These are phyloP conservation scores for Endoconidiophora polonica DNA, from an alignment of 2,329 filamentous ascomycete genomes.

Conservation along the genomic window DNA sequence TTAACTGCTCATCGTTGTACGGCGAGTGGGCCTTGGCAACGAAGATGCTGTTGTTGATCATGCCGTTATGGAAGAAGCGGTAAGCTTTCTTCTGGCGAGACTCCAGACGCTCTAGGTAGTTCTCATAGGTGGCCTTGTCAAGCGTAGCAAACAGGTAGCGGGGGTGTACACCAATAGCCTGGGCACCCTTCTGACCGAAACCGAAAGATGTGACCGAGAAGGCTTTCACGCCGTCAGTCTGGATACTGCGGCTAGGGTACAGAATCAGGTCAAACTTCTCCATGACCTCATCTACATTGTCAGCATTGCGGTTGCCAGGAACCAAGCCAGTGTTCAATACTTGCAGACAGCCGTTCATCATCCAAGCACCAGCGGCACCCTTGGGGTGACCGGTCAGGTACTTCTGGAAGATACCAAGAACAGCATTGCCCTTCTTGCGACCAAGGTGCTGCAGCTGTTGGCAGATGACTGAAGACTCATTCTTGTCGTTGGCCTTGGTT, in stretches of 20 bases:
- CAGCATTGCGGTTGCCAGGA: conserved; percentile 91
- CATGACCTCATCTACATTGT: conserved; percentile 92
- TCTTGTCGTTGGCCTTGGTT: conserved; percentile 98
- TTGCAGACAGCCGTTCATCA: conserved; percentile 97
- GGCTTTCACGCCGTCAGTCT: conserved; percentile 95
- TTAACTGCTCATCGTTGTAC: conserved; percentile 76
- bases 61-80: conserved; percentile 92
- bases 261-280: conserved; percentile 97
- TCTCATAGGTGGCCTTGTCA: conserved; percentile 63
- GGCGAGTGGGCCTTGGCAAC: conserved; percentile 85
- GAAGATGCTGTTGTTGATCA: conserved; percentile 97
- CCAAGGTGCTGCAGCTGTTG: conserved; percentile 91
- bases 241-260: conserved; percentile 85
- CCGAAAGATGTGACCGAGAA: conserved; percentile 98
- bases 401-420: conserved; percentile 97
- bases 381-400: conserved; percentile 97
- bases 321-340: conserved; percentile 88
- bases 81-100: conserved; percentile 97
- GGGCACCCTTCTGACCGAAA: conserved; percentile 97
- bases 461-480: conserved; percentile 94
- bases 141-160: conserved; percentile 93
- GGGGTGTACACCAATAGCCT: conserved; percentile 91
- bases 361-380: conserved; percentile 97
- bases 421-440: conserved; percentile 87
- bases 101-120: conserved; percentile 78